Evolutionary conservation across 2,329 filamentous ascomycete genomes (phyloP).

Genomic region (Fusarium ramigenum): DNA sequence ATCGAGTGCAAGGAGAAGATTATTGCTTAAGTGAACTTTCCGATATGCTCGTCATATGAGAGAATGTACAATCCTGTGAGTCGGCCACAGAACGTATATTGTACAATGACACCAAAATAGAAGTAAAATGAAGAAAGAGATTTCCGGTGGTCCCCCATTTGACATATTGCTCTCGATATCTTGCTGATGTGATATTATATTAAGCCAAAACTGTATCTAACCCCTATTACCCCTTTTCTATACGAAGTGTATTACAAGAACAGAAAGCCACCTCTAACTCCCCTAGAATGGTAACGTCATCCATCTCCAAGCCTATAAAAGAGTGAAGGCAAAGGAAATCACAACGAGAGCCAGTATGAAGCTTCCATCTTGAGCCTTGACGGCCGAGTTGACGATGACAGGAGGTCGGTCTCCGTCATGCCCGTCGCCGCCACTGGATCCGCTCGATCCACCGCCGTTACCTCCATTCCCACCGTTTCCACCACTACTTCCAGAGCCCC

Average conservation of each 20-base stretch:
- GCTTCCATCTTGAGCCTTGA: not conserved
- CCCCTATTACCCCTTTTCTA: conserved; percentile 25
- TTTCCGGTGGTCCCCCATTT: not conserved
- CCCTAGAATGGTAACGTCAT: not conserved
- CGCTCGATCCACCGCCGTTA: not conserved
- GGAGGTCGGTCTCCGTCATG: not conserved
- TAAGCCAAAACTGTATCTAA: conserved; percentile 4
- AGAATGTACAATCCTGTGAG: not conserved
- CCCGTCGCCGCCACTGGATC: not conserved
- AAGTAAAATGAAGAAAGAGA: conserved; percentile 11
- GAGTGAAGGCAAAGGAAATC: not conserved
- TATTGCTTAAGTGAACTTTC: conserved; percentile 11
- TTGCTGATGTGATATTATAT: conserved; percentile 23
- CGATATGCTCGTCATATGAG: not conserved
- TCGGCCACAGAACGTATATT: not conserved
- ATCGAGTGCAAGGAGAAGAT: conserved; percentile 31
- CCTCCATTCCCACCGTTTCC: not conserved
- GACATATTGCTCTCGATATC: not conserved
- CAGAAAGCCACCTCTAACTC: not conserved
- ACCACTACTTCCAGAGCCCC: not conserved
- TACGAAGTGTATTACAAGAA: not conserved
- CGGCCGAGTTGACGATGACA: conserved; percentile 20
- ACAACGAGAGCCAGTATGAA: not conserved
- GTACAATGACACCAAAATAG: conserved; percentile 3
- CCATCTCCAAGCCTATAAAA: conserved; percentile 12